A percentile compares a stretch with the other conserved stretches of the same genome.
Evolutionary conservation across 306 rosid genomes (phyloP).

Genomic region (Malus fusca): DNA sequence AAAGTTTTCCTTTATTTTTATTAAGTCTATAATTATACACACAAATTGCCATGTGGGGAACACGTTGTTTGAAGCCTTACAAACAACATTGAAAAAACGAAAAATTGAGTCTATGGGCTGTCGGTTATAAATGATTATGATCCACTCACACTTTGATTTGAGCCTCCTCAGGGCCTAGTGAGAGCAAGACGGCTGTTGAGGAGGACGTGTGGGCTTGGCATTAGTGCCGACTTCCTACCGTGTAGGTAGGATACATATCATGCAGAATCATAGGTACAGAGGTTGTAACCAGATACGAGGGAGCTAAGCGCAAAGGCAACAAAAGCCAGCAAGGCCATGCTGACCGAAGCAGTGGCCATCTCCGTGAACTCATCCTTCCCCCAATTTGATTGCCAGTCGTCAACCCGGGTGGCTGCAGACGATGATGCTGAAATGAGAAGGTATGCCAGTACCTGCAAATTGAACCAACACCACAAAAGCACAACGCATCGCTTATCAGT

Average conservation of each 20-base stretch:
- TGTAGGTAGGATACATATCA: not conserved
- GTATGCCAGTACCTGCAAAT: conserved; percentile 70
- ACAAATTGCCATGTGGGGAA: not conserved
- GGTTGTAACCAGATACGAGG: conserved; percentile 74
- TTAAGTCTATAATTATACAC: not conserved
- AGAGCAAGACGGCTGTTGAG: no score
- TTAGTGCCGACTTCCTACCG: no score
- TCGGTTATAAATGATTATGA: not conserved
- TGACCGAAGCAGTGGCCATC: conserved; percentile 87
- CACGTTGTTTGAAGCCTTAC: conserved; percentile 20
- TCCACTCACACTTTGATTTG: no score
- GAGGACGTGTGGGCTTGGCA: no score
- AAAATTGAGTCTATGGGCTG: not conserved
- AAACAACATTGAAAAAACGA: conserved; percentile 18
- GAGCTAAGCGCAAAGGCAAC: conserved; percentile 85
- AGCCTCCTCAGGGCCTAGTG: no score
- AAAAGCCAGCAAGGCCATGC: conserved; percentile 81
- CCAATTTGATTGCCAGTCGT: conserved; percentile 97
- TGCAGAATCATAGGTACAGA: conserved; percentile 41
- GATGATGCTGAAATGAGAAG: conserved; percentile 91
- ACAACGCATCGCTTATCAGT: not conserved
- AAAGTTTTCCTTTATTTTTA: not conserved
- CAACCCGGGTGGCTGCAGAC: conserved; percentile 83
- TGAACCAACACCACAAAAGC: not conserved
- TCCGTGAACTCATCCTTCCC: conserved; percentile 92